A percentile compares a stretch with the other conserved stretches of the same genome.
These are phyloP conservation scores for Tranzscheliella williamsii DNA, from an alignment of 1,284 basidiomycete genomes.

Conservation along the genomic window DNA sequence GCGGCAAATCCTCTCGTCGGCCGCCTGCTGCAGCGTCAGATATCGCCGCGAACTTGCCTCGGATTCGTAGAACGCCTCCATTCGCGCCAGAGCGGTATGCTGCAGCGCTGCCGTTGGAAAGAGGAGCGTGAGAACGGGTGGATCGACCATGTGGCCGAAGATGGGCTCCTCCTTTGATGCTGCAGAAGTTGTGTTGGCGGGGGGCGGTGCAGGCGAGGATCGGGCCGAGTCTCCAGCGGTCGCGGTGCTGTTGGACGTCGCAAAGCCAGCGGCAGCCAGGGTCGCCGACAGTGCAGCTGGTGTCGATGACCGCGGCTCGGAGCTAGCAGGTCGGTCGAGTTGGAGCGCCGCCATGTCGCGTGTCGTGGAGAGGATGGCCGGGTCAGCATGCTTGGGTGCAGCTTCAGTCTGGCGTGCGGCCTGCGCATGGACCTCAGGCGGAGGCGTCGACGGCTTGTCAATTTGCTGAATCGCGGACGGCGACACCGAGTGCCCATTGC, in stretches of 20 bases:
- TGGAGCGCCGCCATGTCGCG: constrained; percentile 2
- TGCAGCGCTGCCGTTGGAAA: constrained; percentile 42
- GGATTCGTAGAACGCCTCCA: constrained; percentile 57
- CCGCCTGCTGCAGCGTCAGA: constrained; percentile 34
- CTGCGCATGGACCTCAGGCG: background rate
- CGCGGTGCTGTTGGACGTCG: constrained; percentile 2
- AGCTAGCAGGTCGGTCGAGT: no score
- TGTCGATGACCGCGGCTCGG: no score
- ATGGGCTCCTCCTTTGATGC: constrained; percentile 6
- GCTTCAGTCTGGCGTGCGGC: background rate
- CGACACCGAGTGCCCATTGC: constrained; percentile 1
- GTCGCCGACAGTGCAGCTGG: no score
- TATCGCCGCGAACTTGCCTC: constrained; percentile 23
- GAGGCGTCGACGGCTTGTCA: background rate
- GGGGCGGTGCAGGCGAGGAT: constrained; percentile 6
- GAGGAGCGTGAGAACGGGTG: constrained; percentile 49
- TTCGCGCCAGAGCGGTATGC: constrained; percentile 48
- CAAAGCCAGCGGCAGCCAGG: background rate
- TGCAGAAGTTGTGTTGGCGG: background rate
- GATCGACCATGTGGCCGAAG: constrained; percentile 28
- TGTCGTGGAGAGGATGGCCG: constrained; percentile 1
- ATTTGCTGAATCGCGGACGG: background rate
- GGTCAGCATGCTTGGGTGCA: background rate
- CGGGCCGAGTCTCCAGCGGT: background rate
- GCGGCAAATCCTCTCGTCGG: constrained; percentile 37